Conservation (phyloP, 2,329 filamentous ascomycete genomes). For the Sporothrix luriei region DNA sequence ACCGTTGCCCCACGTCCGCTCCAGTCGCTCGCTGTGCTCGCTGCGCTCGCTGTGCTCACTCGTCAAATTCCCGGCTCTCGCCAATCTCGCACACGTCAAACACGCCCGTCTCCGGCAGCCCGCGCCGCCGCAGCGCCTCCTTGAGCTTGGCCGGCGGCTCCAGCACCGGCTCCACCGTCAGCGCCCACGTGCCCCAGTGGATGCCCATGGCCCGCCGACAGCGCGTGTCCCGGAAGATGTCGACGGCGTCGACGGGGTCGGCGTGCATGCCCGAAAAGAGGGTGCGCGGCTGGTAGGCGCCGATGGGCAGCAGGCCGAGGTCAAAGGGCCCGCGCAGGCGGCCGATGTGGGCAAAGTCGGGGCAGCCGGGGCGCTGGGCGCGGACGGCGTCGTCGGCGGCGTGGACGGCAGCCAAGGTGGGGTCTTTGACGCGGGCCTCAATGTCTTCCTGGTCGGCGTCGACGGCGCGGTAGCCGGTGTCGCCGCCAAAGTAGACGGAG, state of each 20-base stretch:
- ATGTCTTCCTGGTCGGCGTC: slow-evolving; percentile 32
- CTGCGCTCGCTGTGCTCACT: too few relatives aligned
- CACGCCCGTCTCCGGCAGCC: slow-evolving; percentile 68
- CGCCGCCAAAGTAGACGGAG: slow-evolving; percentile 85
- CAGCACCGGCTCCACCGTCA: slow-evolving; percentile 81
- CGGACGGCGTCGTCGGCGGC: slow-evolving; percentile 77
- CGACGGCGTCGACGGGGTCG: slow-evolving; percentile 82
- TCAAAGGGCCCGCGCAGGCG: slow-evolving; percentile 81
- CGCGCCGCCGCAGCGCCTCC: slow-evolving; percentile 69
- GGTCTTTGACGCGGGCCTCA: slow-evolving; percentile 39
- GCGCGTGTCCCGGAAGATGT: slow-evolving; percentile 82
- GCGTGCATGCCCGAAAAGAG: slow-evolving; percentile 82
- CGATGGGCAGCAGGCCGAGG: slow-evolving; percentile 89
- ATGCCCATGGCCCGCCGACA: slow-evolving; percentile 81
- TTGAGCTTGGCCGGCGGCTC: slow-evolving; percentile 76
- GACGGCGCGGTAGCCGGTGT: slow-evolving; percentile 87
- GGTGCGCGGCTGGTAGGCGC: slow-evolving; percentile 74
- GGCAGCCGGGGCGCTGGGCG: slow-evolving; percentile 69
- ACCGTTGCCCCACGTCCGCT: too few relatives aligned
- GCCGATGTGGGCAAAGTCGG: slow-evolving; percentile 84
- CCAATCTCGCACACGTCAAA: slow-evolving; percentile 86
- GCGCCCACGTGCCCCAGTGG: slow-evolving; percentile 89
- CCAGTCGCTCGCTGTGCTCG: too few relatives aligned
- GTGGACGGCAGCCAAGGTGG: slow-evolving; percentile 35
- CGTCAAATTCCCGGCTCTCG: slow-evolving; percentile 72